Conservation (phyloP, 371 early-diverging fungal genomes). For the Mucor racemosus region DNA sequence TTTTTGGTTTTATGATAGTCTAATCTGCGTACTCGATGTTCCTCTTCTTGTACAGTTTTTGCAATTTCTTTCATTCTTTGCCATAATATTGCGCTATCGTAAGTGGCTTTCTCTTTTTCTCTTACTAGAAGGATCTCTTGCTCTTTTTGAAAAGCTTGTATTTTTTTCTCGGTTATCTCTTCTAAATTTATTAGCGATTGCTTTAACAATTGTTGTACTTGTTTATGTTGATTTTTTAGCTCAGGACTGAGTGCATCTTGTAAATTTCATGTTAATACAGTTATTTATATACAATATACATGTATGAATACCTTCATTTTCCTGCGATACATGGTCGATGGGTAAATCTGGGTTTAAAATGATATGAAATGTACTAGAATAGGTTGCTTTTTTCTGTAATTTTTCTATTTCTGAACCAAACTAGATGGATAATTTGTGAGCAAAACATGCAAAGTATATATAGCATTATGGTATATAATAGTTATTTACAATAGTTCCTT, state of each 20-base stretch:
- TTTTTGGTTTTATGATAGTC: neutral
- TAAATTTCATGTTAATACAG: neutral
- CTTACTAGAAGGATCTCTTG: slow-evolving; percentile 24
- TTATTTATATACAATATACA: no score
- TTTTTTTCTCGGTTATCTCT: slow-evolving; percentile 30
- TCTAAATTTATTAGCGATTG: slow-evolving; percentile 22
- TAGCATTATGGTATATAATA: neutral
- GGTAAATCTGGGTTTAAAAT: slow-evolving; percentile 27
- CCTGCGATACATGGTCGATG: neutral
- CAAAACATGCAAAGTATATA: neutral
- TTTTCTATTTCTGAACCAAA: slow-evolving; percentile 27
- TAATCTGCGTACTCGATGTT: neutral
- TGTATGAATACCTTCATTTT: slow-evolving; percentile 3
- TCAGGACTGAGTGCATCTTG: neutral
- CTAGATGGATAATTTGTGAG: slow-evolving; percentile 8
- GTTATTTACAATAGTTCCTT: slow-evolving; percentile 20
- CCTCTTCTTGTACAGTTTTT: slow-evolving; percentile 22
- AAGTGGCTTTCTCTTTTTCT: slow-evolving; percentile 27
- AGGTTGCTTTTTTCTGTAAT: slow-evolving; percentile 20
- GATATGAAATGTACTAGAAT: slow-evolving; percentile 35
- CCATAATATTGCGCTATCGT: slow-evolving; percentile 39
- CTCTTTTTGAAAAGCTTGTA: slow-evolving; percentile 32
- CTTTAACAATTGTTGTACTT: slow-evolving; percentile 31
- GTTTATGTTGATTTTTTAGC: slow-evolving; percentile 29
- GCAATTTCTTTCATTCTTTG: slow-evolving; percentile 34